phyloP scores from a whole-genome alignment of 352 stramenopile genomes.

The Pythium chondricola region DNA sequence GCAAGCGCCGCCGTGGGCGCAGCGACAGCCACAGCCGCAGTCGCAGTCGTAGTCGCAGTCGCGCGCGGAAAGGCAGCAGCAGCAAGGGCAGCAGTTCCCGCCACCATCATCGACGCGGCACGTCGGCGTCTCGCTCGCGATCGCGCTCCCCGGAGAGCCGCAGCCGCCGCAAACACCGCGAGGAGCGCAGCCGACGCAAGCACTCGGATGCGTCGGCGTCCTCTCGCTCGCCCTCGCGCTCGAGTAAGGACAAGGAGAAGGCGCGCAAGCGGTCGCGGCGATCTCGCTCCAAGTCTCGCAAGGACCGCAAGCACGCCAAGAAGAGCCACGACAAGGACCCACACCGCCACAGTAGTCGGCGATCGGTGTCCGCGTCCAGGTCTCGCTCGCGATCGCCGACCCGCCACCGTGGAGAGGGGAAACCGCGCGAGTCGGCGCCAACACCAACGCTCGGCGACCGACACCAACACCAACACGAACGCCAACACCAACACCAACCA shows the following conservation, averaged over 20 bases:
- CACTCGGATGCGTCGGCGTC: background rate
- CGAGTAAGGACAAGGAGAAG: slow-evolving; percentile 11
- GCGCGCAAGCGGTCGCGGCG: slow-evolving; percentile 16
- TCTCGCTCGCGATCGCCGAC: background rate
- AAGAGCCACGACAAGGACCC: slow-evolving; percentile 11
- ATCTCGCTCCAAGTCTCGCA: slow-evolving; percentile 12
- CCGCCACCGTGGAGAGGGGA: slow-evolving; percentile 23
- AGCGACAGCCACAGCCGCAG: slow-evolving; percentile 20
- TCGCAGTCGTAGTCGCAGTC: slow-evolving; percentile 16
- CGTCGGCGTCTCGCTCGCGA: slow-evolving; percentile 5
- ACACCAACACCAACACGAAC: background rate
- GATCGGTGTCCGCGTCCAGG: background rate
- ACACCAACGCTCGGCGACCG: background rate
- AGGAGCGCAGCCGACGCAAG: slow-evolving; percentile 10
- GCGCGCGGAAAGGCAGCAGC: slow-evolving; percentile 4
- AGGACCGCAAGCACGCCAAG: slow-evolving; percentile 10
- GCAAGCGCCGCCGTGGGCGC: slow-evolving; percentile 27
- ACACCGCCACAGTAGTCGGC: background rate
- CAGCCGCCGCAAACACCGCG: background rate
- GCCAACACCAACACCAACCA: too few relatives aligned
- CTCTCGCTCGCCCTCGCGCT: slow-evolving; percentile 13
- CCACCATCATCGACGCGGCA: slow-evolving; percentile 4
- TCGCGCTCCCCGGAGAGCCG: slow-evolving; percentile 12
- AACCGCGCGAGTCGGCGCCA: background rate
- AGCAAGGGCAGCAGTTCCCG: slow-evolving; percentile 10